Percentiles rank a stretch among this genome's conserved stretches.
phyloP scores from a whole-genome alignment of 148 eudicot genomes.

The Tetragonia tetragonoides region DNA sequence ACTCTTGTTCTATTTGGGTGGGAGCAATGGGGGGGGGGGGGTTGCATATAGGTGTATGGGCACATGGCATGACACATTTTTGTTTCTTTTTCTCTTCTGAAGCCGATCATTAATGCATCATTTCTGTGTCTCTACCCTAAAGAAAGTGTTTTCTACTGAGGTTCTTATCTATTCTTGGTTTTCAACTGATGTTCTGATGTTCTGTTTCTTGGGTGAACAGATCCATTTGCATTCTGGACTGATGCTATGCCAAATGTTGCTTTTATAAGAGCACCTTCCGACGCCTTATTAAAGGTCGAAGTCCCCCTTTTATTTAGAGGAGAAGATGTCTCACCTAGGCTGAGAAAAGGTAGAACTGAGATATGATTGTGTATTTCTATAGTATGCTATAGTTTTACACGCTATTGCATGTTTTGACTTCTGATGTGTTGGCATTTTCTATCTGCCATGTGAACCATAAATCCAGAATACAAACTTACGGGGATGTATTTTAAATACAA shows the following conservation, averaged over 20 bases:
- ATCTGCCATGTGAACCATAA: constrained; percentile 2
- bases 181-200: not conserved
- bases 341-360: constrained; percentile 66
- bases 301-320: constrained; percentile 89
- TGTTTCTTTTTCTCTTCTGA: not conserved
- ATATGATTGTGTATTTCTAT: not conserved
- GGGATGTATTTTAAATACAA: not conserved
- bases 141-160: not conserved
- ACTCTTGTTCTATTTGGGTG: too few species aligned
- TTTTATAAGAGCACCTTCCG: constrained; percentile 90
- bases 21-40: not conserved
- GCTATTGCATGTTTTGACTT: not conserved
- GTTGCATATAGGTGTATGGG: not conserved
- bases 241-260: constrained; percentile 83
- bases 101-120: not conserved
- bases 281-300: constrained; percentile 77
- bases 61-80: not conserved
- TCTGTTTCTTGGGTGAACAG: constrained; percentile 42
- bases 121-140: not conserved
- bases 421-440: not conserved
- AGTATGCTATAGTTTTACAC: not conserved
- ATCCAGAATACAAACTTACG: not conserved
- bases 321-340: constrained; percentile 89
- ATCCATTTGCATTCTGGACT: constrained; percentile 72
- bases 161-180: not conserved